Percentiles rank a stretch among this genome's conserved stretches.
phyloP scores from a whole-genome alignment of 2,329 filamentous ascomycete species.

The Neofusicoccum kwambonambiense region DNA sequence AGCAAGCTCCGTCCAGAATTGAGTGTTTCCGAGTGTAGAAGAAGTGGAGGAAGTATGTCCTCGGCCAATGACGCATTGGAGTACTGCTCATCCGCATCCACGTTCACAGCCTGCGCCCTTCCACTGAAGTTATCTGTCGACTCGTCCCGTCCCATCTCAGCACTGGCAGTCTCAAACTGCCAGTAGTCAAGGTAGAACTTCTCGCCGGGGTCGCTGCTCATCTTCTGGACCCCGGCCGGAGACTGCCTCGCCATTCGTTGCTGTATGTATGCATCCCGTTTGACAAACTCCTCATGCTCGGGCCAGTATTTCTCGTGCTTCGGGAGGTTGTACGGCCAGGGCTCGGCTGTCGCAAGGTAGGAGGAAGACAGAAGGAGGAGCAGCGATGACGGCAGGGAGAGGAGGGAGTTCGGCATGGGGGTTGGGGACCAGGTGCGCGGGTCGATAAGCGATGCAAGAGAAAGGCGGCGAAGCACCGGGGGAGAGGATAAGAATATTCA shows the following conservation, averaged over 20 bases:
- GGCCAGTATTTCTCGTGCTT: slow-evolving; percentile 48
- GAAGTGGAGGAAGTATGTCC: slow-evolving; percentile 53
- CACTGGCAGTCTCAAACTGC: slow-evolving; percentile 40
- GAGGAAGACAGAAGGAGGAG: slow-evolving; percentile 1
- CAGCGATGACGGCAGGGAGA: slow-evolving; percentile 10
- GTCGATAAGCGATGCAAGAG: background rate
- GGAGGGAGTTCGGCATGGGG: slow-evolving; percentile 8
- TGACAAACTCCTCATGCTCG: slow-evolving; percentile 45
- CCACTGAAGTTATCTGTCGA: slow-evolving; percentile 21
- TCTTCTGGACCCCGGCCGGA: slow-evolving; percentile 69
- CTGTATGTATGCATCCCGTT: slow-evolving; percentile 41
- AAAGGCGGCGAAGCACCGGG: background rate
- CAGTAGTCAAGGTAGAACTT: slow-evolving; percentile 72
- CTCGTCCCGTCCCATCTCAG: slow-evolving; percentile 15
- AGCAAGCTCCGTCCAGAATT: background rate
- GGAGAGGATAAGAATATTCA: background rate
- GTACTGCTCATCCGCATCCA: slow-evolving; percentile 19
- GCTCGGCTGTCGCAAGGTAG: slow-evolving; percentile 5
- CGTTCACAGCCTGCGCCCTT: slow-evolving; percentile 40
- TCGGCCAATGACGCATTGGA: slow-evolving; percentile 36
- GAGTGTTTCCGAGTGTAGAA: slow-evolving; percentile 42
- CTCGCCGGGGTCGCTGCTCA: slow-evolving; percentile 67
- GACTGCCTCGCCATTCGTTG: slow-evolving; percentile 39
- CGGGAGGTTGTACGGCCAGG: slow-evolving; percentile 49
- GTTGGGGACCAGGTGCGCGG: background rate